Evolutionary conservation across 306 rosid species (phyloP), one percentile per base, ranked within the genome.

Genomic region (Cicer yamashitae): DNA sequence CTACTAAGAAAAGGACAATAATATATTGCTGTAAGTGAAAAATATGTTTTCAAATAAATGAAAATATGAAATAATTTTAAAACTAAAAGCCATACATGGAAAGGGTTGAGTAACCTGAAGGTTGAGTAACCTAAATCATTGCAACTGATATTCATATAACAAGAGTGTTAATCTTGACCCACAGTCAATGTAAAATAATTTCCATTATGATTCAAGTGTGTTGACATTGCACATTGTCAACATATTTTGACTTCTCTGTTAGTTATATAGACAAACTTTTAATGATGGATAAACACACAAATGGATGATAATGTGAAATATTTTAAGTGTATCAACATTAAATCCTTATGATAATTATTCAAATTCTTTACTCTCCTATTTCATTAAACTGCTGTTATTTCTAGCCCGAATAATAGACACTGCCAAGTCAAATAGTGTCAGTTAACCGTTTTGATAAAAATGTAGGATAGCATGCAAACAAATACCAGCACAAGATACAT

Each of bases 401-500:
- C n/a, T 22, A 20, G 67, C 30, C 9, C 57, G 44, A 57, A 57
- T 71, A 52, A 11, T 52, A 18, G 8, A 56, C 47, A 20, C 76
- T 18, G 7, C 25, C 65, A 57, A 54, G 48, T 40, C 25, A 13
- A 34, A 60, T 60, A 22, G 58, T 6, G 30, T 44, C 10, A 58
- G 13, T 46, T 60, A 47, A 8, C 50, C 61, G 62, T 74, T 74
- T 63, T 64, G 38, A 64, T 63, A 20, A 39, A 52, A 50, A 38
- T 64, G 37, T 40, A 18, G n/a, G 14, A 48, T 22, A 67, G 60
- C 70, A 68, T 59, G 54, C 60, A 75, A 30, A 67, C 22, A 51
- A 65, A 68, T 22, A 80, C 58, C 79, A 75, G 78, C 25, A 67
- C 8, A 48, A 47, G 80, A 81, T 15, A 20, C 37, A 68, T 64